Conservation (phyloP, 1,284 basidiomycete genomes). For the Apiotrichum mycotoxinovorans region DNA sequence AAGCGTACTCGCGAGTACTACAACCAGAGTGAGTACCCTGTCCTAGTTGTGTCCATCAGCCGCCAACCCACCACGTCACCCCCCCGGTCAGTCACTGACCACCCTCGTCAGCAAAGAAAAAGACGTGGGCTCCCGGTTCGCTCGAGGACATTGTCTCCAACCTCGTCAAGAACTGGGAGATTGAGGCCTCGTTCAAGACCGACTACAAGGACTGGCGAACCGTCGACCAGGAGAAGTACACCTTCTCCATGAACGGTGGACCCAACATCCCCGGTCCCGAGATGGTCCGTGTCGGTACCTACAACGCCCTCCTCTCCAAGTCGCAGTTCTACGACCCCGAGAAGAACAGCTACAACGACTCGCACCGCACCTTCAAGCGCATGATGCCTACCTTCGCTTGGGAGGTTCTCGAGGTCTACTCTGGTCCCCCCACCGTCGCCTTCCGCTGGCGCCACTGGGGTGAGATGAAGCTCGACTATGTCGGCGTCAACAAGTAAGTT, state of each 20-base stretch:
- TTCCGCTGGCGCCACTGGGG: slow-evolving; percentile 22
- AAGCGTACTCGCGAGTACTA: slow-evolving; percentile 14
- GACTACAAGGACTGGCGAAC: slow-evolving; percentile 19
- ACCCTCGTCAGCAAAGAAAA: slow-evolving; percentile 11
- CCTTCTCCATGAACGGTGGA: slow-evolving; percentile 16
- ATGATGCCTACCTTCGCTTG: slow-evolving; percentile 21
- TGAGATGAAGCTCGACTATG: slow-evolving; percentile 22
- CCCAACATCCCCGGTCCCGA: slow-evolving; percentile 6
- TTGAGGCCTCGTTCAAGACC: slow-evolving; percentile 22
- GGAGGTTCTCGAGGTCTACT: slow-evolving; percentile 21
- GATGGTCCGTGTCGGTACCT: slow-evolving; percentile 17
- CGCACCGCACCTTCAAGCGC: slow-evolving; percentile 20
- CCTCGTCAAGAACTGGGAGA: slow-evolving; percentile 24
- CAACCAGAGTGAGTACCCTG: slow-evolving; percentile 8
- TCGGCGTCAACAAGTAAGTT: slow-evolving; percentile 12
- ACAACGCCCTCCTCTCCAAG: slow-evolving; percentile 16
- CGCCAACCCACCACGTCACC: too few species aligned
- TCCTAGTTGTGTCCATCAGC: too few species aligned
- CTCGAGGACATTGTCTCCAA: slow-evolving; percentile 17
- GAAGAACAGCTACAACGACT: slow-evolving; percentile 13
- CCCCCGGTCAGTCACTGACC: too few species aligned
- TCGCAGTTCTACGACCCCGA: slow-evolving; percentile 14
- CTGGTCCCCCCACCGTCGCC: slow-evolving; percentile 15
- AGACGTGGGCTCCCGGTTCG: slow-evolving; percentile 13
- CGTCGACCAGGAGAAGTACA: slow-evolving; percentile 10